phyloP scores from a whole-genome alignment of 768 basidiomycete genomes.

The Tricholoma flavovirens region DNA sequence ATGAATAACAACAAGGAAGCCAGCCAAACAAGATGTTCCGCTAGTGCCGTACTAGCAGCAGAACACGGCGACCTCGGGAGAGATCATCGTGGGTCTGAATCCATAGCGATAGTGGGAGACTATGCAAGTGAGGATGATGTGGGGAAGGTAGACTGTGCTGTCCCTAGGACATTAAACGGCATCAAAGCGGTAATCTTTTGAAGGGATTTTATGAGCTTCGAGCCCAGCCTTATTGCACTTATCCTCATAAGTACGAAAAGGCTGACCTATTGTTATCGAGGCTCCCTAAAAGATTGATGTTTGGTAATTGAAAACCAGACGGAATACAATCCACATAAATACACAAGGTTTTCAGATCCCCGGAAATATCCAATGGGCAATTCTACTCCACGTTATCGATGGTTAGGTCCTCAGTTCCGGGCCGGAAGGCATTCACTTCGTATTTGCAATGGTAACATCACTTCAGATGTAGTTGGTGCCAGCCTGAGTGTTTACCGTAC shows the following conservation, averaged over 20 bases:
- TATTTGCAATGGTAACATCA: not conserved
- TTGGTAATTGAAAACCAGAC: not conserved
- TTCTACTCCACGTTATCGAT: no score
- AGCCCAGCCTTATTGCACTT: not conserved
- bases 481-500: not conserved
- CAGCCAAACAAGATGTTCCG: no score
- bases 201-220: constrained; percentile 1
- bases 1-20: not conserved
- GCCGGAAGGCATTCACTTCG: not conserved
- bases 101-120: not conserved
- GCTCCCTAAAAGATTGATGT: constrained; percentile 8
- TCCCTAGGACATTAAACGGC: not conserved
- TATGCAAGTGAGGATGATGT: not conserved
- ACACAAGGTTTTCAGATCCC: not conserved
- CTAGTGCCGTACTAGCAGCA: not conserved
- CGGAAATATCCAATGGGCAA: not conserved
- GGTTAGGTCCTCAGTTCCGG: not conserved
- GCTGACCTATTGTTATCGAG: constrained; percentile 13
- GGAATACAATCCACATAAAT: not conserved
- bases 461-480: not conserved
- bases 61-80: not conserved
- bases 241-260: not conserved
- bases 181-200: not conserved
- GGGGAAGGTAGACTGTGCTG: no score
- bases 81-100: not conserved